Base-by-base conservation (phyloP, 2,329 filamentous ascomycete genomes). In the Penicillium oxalicum region DNA sequence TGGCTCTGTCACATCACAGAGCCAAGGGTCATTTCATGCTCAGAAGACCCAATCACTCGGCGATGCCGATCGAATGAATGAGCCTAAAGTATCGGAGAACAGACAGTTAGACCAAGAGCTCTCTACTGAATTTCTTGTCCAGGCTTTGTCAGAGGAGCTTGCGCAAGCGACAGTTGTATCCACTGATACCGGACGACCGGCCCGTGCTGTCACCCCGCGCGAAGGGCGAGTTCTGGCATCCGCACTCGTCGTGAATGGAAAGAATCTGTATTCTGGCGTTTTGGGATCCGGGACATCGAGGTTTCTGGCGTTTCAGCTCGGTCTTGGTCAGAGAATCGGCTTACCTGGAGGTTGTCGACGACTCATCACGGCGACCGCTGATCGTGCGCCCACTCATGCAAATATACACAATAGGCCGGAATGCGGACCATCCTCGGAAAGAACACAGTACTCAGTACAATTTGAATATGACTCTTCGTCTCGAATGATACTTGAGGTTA, bases 241-340 rank as follows among this genome's bases (percentile, higher is more conserved):
- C 7, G 58, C 56, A 18, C 58, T 68, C 12, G 57, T 71, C 18
- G 53, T 57, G 32, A 65, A 63, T 45, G 36, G 70, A 12, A 63
- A 53, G 8, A 50, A 57, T 1, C 55, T 64, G 18, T 67, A 66
- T 44, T 57, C 61, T 4, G 59, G 61, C 4, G 40, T 65, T 1
- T 55, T 67, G 5, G 41, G 50, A 9, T 51, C 54, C 2, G 52
- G 56, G 2, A 48, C 62, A 18, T 56, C 59, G 2, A 50, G 63
- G 3, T 59, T 67, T 29, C 56, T 67, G 29, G 68, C 66, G 5
- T 57, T 68, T 3, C 63, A 66, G 41, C 63, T 73, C 12, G 69
- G 70, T 8, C 48, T 72, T 5, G 65, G 65, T 1, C 61, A 64
- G 25, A 59, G 67, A 36, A 61, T 71, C 24, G 70, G 69, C 1